Conservation (phyloP, 768 basidiomycete genomes). For the Roridomyces roridus region DNA sequence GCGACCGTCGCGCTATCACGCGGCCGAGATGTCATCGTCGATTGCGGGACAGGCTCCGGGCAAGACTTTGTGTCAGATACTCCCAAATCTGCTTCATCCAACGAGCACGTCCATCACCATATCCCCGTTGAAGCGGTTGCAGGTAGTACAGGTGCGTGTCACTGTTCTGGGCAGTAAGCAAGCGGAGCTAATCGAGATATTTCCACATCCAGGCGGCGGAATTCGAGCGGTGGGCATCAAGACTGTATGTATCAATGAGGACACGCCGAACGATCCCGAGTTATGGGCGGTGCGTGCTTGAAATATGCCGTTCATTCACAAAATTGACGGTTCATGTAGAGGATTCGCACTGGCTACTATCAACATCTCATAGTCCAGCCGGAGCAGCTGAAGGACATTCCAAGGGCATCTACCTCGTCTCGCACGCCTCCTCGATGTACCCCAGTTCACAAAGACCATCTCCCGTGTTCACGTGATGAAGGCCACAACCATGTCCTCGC, state of each 20-base stretch:
- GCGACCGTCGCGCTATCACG: constrained; percentile 24
- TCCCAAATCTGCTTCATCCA: constrained; percentile 29
- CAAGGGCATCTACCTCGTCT: constrained; percentile 25
- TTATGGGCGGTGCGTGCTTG: constrained; percentile 1
- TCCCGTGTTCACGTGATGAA: constrained; percentile 28
- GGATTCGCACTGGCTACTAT: neutral
- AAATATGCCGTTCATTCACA: neutral
- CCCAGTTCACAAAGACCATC: constrained; percentile 4
- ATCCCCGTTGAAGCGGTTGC: constrained; percentile 18
- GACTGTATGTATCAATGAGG: constrained; percentile 5
- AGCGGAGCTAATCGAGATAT: neutral
- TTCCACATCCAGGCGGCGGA: neutral
- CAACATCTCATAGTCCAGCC: constrained; percentile 3
- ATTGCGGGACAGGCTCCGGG: constrained; percentile 33
- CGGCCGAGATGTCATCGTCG: constrained; percentile 27
- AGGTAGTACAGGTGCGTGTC: constrained; percentile 6
- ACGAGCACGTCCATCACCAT: constrained; percentile 5
- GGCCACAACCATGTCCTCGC: constrained; percentile 28
- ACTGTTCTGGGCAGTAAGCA: too few relatives aligned
- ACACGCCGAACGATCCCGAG: constrained; percentile 1
- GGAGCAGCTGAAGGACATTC: neutral
- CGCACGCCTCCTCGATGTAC: constrained; percentile 12
- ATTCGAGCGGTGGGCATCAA: neutral
- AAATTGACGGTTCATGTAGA: neutral
- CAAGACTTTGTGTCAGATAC: constrained; percentile 34